Base-by-base conservation (phyloP, 768 basidiomycete species). In the Hypholoma sublateritium region DNA sequence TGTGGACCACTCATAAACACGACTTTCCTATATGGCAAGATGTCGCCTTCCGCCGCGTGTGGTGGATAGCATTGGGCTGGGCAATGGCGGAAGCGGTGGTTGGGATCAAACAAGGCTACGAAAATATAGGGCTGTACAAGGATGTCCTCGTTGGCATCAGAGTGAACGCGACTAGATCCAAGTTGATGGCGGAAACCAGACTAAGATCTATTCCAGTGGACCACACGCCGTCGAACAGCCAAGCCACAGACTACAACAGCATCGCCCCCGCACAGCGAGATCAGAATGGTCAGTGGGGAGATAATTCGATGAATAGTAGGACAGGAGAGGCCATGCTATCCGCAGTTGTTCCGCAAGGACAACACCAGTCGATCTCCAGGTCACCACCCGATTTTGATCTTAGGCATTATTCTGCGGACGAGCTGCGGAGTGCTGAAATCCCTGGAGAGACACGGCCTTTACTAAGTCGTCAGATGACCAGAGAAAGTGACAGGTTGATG, bases 1-100 rank as follows among this genome's bases (percentile, higher is more conserved):
- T 57, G n/a, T 49, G 58, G 39, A 42, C 60, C 12, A 53, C 60
- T 8, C 57, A 63, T 6, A 62, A 59, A 25, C 56, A 39, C 57
- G 67, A 76, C 48, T 72, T 69, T 32, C 79, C 86, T 41, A 84
- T 81, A 7, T 86, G 82, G 76, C 73, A 69, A 54, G 82, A 76
- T 69, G 68, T 56, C 77, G 80, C 83, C 3, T 93, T 93, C 73
- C 67, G 71, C 19, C 77, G 82, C 28, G 82, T 88, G 3, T 92
- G 91, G 89, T 90, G 86, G 86, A 72, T 90, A 36, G 86, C 87
- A 2, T 74, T 93, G 2, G 88, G 88, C 0, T 91, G 87, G 86
- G 87, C 88, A 12, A 70, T 80, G 6, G 86, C 84, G 4, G 91
- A 91, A 61, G 86, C 86, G 4, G 60, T 80, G 19, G 83, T 84